Conservation (phyloP, 805 yeast genomes). For the Wickerhamiella allomyrinae region DNA sequence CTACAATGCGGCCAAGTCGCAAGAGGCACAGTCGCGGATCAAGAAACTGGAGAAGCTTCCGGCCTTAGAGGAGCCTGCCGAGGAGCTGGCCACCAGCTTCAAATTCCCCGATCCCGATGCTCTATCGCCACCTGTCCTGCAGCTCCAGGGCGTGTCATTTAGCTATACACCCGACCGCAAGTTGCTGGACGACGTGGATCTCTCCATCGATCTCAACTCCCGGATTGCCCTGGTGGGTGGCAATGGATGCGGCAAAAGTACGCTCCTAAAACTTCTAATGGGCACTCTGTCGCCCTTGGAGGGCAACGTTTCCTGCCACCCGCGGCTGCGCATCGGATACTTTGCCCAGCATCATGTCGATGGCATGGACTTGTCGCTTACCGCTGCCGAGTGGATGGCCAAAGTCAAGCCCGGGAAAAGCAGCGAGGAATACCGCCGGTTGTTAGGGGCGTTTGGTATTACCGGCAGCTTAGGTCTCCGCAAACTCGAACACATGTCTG, state of each 20-base stretch:
- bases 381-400: constrained; percentile 93
- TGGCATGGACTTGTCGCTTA: constrained; percentile 73
- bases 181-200: constrained; percentile 59
- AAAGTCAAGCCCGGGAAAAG: constrained; percentile 78
- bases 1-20: constrained; percentile 93
- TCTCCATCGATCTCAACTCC: constrained; percentile 86
- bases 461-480: constrained; percentile 89
- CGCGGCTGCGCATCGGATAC: constrained; percentile 83
- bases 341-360: constrained; percentile 98
- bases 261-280: constrained; percentile 74
- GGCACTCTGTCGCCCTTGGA: constrained; percentile 57
- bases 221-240: constrained; percentile 97
- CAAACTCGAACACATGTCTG: constrained; percentile 77
- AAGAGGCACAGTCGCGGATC: constrained; percentile 96
- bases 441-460: constrained; percentile 92
- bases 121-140: constrained; percentile 85
- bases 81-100: constrained; percentile 71
- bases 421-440: constrained; percentile 94
- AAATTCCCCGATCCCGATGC: constrained; percentile 91
- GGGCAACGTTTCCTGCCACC: constrained; percentile 71
- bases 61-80: constrained; percentile 83
- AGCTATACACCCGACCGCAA: constrained; percentile 54
- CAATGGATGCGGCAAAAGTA: constrained; percentile 98
- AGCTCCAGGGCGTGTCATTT: constrained; percentile 71
- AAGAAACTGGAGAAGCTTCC: constrained; percentile 94